Conservation (phyloP, 306 rosid species). For the Medicago truncatula region MtrunA17r5.0-ANR NC_053049.1:35577001-35577500, state of each 20-base stretch:
- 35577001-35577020: slow-evolving; percentile 71
- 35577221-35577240: slow-evolving; percentile 51
- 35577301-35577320: no score
- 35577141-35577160: slow-evolving; percentile 87
- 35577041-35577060: slow-evolving; percentile 81
- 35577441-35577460: no score
- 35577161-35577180: slow-evolving; percentile 62
- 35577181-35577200: slow-evolving; percentile 34
- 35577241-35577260: slow-evolving; percentile 57
- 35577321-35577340: no score
- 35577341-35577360: no score
- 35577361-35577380: no score
- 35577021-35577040: slow-evolving; percentile 72
- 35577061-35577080: slow-evolving; percentile 86
- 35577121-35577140: slow-evolving; percentile 80
- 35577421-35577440: background rate
- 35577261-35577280: background rate
- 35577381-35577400: background rate
- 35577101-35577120: slow-evolving; percentile 92
- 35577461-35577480: no score
- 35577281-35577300: no score
- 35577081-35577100: slow-evolving; percentile 92
- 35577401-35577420: no score
- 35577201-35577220: slow-evolving; percentile 44
- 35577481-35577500: background rate